Evolutionary conservation across 352 stramenopile genomes (phyloP).

Genomic region (Globisporangium middletonii): DNA sequence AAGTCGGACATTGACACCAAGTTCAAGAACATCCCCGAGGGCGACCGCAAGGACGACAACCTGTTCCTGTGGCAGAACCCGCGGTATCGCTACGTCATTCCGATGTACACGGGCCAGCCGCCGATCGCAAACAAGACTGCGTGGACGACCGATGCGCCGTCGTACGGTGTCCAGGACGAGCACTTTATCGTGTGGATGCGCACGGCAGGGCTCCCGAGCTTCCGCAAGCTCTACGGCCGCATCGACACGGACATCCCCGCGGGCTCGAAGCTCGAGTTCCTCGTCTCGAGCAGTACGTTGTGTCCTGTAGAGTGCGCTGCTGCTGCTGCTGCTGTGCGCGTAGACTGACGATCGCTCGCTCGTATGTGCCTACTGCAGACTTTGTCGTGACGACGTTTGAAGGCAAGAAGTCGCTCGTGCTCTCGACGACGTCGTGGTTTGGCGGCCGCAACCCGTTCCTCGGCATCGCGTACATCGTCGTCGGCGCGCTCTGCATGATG

Average conservation of each 20-base stretch:
- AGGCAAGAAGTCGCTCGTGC: conserved; percentile 95
- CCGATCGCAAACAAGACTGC: conserved; percentile 71
- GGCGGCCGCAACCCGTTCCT: conserved; percentile 96
- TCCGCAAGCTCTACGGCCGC: conserved; percentile 99
- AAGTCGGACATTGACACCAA: conserved; percentile 94
- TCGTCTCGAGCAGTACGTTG: conserved; percentile 86
- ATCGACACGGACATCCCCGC: conserved; percentile 91
- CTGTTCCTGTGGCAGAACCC: conserved; percentile 83
- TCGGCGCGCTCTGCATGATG: conserved; percentile 92
- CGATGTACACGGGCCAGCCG: conserved; percentile 47
- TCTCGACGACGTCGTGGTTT: conserved; percentile 95
- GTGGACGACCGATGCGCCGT: conserved; percentile 54
- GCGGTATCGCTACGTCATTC: conserved; percentile 77
- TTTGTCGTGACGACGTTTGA: conserved; percentile 95
- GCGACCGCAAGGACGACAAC: conserved; percentile 26
- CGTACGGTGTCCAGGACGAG: conserved; percentile 95
- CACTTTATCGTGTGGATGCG: conserved; percentile 99
- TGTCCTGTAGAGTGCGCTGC: neutral
- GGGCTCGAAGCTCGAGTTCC: conserved; percentile 89
- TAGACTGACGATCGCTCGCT: conserved; percentile 1
- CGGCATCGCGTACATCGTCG: conserved; percentile 94
- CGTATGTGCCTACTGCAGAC: conserved; percentile 44
- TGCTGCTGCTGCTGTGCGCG: conserved; percentile 7
- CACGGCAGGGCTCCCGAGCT: conserved; percentile 94
- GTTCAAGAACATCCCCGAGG: conserved; percentile 90